Evolutionary conservation across 331 rosid genomes (phyloP).

Genomic region (Malus hybrid): DNA sequence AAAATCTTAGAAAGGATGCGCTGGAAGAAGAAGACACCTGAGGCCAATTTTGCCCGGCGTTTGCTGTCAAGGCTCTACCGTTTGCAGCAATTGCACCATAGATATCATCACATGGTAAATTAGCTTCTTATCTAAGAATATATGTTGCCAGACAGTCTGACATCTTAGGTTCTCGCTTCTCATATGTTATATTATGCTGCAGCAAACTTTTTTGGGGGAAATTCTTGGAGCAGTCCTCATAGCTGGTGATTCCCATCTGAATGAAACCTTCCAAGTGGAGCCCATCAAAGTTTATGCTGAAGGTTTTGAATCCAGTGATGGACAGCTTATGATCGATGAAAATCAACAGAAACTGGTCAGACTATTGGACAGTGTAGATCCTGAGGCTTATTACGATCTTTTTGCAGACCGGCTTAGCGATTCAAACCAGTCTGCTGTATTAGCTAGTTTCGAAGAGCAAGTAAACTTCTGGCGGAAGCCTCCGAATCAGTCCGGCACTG

Average conservation of each 20-base stretch:
- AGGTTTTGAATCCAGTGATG: constrained; percentile 54
- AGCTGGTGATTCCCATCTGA: constrained; percentile 26
- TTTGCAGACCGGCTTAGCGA: constrained; percentile 50
- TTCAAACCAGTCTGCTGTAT: constrained; percentile 49
- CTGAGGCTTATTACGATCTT: constrained; percentile 24
- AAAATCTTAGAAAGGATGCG: constrained; percentile 16
- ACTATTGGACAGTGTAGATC: constrained; percentile 42
- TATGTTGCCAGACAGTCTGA: no score
- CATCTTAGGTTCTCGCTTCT: no score
- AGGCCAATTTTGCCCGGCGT: constrained; percentile 40
- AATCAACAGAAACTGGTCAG: constrained; percentile 43
- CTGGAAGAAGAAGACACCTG: constrained; percentile 39
- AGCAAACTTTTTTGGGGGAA: constrained; percentile 75
- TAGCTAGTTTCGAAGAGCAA: constrained; percentile 67
- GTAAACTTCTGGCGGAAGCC: constrained; percentile 46
- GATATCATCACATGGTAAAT: constrained; percentile 74
- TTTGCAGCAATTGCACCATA: constrained; percentile 36
- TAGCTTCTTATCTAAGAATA: not conserved
- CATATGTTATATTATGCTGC: constrained; percentile 11
- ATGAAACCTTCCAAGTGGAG: constrained; percentile 30
- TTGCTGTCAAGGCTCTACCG: constrained; percentile 37
- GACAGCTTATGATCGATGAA: constrained; percentile 36
- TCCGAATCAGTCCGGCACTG: not conserved
- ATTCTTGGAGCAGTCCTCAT: constrained; percentile 58
- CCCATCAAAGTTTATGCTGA: constrained; percentile 41